Percentiles rank a stretch among this genome's conserved stretches.
Evolutionary conservation across 805 yeast genomes (phyloP).

Genomic region (Ogataea trehaloabstinens): DNA sequence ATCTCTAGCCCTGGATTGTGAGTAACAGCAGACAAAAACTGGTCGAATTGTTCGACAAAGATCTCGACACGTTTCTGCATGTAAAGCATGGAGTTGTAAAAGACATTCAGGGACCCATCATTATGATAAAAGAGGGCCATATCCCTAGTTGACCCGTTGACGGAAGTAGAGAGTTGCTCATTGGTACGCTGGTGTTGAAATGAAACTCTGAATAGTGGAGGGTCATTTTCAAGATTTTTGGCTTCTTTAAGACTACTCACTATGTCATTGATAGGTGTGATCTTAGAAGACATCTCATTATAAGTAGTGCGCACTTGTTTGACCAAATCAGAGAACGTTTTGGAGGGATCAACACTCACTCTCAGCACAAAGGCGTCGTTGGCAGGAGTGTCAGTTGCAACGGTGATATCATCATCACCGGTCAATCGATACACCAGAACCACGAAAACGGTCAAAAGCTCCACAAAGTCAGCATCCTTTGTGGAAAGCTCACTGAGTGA

Average conservation of each 20-base stretch:
- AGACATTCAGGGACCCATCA: constrained; percentile 40
- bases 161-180: constrained; percentile 45
- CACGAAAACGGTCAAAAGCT: constrained; percentile 65
- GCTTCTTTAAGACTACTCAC: constrained; percentile 47
- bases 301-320: constrained; percentile 43
- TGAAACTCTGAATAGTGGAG: constrained; percentile 61
- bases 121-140: constrained; percentile 50
- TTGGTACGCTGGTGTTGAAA: constrained; percentile 44
- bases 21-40: constrained; percentile 43
- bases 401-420: constrained; percentile 92
- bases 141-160: constrained; percentile 60
- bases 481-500: constrained; percentile 33
- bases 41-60: constrained; percentile 69
- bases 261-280: constrained; percentile 55
- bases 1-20: constrained; percentile 41
- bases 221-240: constrained; percentile 54
- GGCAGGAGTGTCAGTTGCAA: constrained; percentile 61
- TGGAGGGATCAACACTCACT: constrained; percentile 52
- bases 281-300: constrained; percentile 28
- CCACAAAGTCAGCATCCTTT: constrained; percentile 36
- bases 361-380: constrained; percentile 59
- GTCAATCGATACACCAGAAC: constrained; percentile 75
- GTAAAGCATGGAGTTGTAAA: constrained; percentile 76
- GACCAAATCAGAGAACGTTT: constrained; percentile 54
- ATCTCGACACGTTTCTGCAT: constrained; percentile 64